These are phyloP conservation scores for Capsicum rhomboideum DNA, from an alignment of 257 asterid species.

Conservation along the genomic window DNA sequence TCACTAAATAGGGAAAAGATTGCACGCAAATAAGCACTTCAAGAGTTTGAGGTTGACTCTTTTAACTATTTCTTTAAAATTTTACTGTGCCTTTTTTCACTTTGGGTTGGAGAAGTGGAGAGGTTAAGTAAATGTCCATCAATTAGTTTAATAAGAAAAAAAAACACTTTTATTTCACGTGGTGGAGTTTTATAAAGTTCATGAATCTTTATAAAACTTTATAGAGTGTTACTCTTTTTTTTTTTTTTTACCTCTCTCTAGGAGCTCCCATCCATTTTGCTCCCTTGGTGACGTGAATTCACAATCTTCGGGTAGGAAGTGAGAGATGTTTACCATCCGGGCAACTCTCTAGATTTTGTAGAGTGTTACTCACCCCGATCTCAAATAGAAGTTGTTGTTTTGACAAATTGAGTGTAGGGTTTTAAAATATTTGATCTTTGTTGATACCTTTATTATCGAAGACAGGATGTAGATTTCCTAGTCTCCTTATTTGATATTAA, in stretches of 20 bases:
- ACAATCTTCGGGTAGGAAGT: too few relatives aligned
- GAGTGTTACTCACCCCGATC: neutral
- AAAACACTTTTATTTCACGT: neutral
- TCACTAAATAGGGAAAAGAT: neutral
- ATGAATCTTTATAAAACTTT: neutral
- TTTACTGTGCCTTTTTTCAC: neutral
- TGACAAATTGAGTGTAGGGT: neutral
- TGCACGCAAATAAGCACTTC: constrained; percentile 2
- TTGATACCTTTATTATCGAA: too few relatives aligned
- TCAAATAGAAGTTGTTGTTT: neutral
- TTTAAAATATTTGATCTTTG: neutral
- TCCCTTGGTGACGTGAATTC: too few relatives aligned
- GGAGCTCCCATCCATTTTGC: too few relatives aligned
- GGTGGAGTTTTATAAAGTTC: neutral
- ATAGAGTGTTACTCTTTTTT: neutral
- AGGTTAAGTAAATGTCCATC: neutral
- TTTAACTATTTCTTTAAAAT: neutral
- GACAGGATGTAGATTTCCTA: neutral
- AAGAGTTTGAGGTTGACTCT: neutral
- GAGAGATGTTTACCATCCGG: too few relatives aligned
- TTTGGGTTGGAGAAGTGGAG: neutral
- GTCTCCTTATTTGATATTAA: neutral
- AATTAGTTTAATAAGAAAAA: neutral
- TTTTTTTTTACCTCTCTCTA: too few relatives aligned
- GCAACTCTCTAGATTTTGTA: too few relatives aligned